Conservation (phyloP, 108 stramenopile genomes). For the Cyclostephanos invisitatus region DNA sequence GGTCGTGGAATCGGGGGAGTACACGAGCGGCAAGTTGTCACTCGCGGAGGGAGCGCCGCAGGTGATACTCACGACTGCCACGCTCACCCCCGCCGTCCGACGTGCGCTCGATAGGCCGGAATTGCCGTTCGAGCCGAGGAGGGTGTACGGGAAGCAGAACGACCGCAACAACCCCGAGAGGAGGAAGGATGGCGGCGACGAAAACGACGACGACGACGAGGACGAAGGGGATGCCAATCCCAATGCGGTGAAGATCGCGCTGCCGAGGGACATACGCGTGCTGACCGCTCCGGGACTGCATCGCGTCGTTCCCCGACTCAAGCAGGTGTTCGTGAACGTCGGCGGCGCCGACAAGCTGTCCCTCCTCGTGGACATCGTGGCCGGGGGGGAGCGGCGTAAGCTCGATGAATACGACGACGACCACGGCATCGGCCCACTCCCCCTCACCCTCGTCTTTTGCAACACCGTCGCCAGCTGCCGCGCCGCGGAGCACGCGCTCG, state of each 20-base stretch:
- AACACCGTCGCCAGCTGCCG: constrained; percentile 94
- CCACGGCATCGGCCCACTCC: constrained; percentile 13
- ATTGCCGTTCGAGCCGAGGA: constrained; percentile 53
- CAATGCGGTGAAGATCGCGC: constrained; percentile 45
- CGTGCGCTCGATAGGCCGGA: constrained; percentile 63
- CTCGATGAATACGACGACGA: constrained; percentile 17
- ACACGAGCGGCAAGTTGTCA: constrained; percentile 34
- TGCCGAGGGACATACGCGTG: constrained; percentile 73
- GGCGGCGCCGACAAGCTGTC: constrained; percentile 88
- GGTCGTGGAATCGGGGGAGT: constrained; percentile 33
- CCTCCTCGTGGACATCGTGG: constrained; percentile 78
- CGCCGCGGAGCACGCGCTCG: constrained; percentile 87
- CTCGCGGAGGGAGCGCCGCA: constrained; percentile 72
- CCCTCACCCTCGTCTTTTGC: constrained; percentile 91
- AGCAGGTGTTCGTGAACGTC: constrained; percentile 92
- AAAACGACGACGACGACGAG: neutral
- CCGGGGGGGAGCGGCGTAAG: constrained; percentile 36
- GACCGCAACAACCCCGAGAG: neutral
- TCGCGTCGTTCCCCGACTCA: constrained; percentile 83
- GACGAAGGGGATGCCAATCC: constrained; percentile 13
- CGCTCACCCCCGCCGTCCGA: constrained; percentile 89
- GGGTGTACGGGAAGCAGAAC: constrained; percentile 45
- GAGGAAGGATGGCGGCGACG: constrained; percentile 1
- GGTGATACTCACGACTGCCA: constrained; percentile 93
- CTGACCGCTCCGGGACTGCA: constrained; percentile 89